These are phyloP conservation scores for Cryomyces minteri DNA, from an alignment of 495 filamentous ascomycete species.

Conservation along the genomic window DNA sequence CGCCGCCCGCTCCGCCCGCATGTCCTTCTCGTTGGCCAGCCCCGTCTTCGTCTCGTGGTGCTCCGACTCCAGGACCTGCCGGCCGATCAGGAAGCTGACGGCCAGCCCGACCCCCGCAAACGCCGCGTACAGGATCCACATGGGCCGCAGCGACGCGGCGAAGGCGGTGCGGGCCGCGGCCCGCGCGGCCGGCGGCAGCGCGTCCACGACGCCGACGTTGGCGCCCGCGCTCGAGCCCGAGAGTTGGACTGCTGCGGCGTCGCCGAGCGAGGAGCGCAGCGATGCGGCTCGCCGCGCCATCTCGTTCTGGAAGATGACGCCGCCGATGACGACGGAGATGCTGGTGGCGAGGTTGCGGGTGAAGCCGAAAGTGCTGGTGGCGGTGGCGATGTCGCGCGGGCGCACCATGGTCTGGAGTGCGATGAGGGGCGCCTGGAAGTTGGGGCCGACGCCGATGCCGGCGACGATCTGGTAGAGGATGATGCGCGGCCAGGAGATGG, in stretches of 20 bases:
- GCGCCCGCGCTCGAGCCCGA: slow-evolving; percentile 26
- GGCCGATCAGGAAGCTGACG: slow-evolving; percentile 19
- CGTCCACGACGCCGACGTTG: slow-evolving; percentile 22
- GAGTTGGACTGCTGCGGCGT: slow-evolving; percentile 16
- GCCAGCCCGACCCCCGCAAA: slow-evolving; percentile 21
- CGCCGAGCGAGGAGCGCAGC: slow-evolving; percentile 8
- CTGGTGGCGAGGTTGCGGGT: slow-evolving; percentile 53
- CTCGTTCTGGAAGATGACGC: slow-evolving; percentile 59
- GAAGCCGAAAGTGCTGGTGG: slow-evolving; percentile 60
- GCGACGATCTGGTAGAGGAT: slow-evolving; percentile 44
- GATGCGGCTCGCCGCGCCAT: slow-evolving; percentile 16
- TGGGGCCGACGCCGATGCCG: slow-evolving; percentile 46
- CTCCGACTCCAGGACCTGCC: slow-evolving; percentile 13
- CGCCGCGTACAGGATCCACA: slow-evolving; percentile 30
- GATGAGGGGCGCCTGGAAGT: slow-evolving; percentile 61
- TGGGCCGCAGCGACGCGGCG: slow-evolving; percentile 21
- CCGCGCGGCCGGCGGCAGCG: slow-evolving; percentile 16
- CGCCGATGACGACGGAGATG: slow-evolving; percentile 58
- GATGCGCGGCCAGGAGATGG: slow-evolving; percentile 36
- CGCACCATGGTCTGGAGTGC: slow-evolving; percentile 56
- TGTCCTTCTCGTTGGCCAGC: slow-evolving; percentile 19
- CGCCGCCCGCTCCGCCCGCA: slow-evolving; percentile 6
- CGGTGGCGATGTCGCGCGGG: slow-evolving; percentile 53
- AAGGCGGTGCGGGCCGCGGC: slow-evolving; percentile 20
- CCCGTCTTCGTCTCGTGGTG: slow-evolving; percentile 24